Evolutionary conservation across 495 filamentous ascomycete species (phyloP), one percentile per base, ranked within the genome.

Genomic region (Elasticomyces elasticus): DNA sequence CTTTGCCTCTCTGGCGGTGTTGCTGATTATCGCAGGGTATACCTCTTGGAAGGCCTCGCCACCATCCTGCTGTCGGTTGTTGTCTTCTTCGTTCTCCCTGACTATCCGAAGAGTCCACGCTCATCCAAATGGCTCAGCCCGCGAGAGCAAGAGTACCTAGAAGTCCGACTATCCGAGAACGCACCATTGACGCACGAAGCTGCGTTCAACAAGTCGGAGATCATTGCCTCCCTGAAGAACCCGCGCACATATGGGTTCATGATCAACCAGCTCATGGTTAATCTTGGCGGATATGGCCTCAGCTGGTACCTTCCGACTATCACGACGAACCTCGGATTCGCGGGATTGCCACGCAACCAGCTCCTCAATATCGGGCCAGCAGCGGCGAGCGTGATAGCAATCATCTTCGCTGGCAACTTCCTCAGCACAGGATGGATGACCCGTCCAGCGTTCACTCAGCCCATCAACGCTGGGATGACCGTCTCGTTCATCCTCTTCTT

Each of bases 61-160:
- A 37, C 31, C 31, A 37, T 37, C 31, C 31, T 37, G 10, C 31
- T 37, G n/a, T 10, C 31, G 31, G 10, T 37, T n/a, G 31, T 37
- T n/a, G 31, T 37, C 31, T 37, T 10, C 31, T n/a, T 37, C 10
- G 31, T 37, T 37, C 31, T 37, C 10, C 31, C 31, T 10, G 31
- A 37, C 31, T 37, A 37, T 37, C 31, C 31, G 10, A 37, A n/a
- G 31, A 10, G 10, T n/a, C 31, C 58, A 2, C 61, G 41, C 11
- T 44, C 41, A 9, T 10, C 41, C 11, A 44, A 44, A 20, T 73
- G 68, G 68, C 69, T 73, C 56, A 72, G 69, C 1, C 57, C 62
- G 40, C 63, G 64, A 17, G 71, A 73, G 54, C 68, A 73, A 57
- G 68, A 66, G 23, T 73, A 67, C 43, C 63, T 73, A 33, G 66